phyloP scores from a whole-genome alignment of 2,329 filamentous ascomycete genomes.

The Pseudogymnoascus sp. region DNA sequence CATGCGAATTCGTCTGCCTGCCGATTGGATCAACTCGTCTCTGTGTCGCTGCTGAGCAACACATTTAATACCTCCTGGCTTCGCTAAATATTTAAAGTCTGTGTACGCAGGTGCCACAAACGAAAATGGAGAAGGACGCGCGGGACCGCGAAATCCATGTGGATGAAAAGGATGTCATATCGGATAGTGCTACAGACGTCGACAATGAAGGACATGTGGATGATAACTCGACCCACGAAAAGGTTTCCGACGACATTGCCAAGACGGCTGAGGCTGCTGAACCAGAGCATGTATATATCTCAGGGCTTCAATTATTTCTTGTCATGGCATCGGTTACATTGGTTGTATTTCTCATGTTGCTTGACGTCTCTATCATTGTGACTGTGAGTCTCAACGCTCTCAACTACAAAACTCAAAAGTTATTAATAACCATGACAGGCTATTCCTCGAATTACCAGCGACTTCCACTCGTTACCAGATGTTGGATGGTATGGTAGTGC shows the following conservation, averaged over 20 bases:
- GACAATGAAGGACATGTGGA: background rate
- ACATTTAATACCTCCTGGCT: background rate
- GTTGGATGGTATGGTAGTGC: slow-evolving; percentile 31
- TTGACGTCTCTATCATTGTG: slow-evolving; percentile 18
- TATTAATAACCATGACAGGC: slow-evolving; percentile 24
- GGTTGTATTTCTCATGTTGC: slow-evolving; percentile 20
- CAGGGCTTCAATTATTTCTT: slow-evolving; percentile 15
- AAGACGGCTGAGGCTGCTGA: slow-evolving; percentile 8
- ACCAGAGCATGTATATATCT: slow-evolving; percentile 18
- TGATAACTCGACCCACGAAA: background rate
- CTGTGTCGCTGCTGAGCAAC: background rate
- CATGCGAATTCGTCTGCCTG: background rate
- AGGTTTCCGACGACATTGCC: slow-evolving; percentile 2
- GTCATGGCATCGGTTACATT: slow-evolving; percentile 16
- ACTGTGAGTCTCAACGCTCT: slow-evolving; percentile 37
- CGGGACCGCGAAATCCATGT: background rate
- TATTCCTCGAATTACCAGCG: slow-evolving; percentile 31
- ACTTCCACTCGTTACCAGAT: slow-evolving; percentile 28
- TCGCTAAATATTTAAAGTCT: background rate
- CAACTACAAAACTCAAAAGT: slow-evolving; percentile 26
- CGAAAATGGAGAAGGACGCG: background rate
- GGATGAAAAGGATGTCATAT: background rate
- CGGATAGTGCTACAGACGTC: background rate
- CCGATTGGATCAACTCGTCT: background rate
- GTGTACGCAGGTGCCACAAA: background rate